Percentiles rank a stretch among this genome's conserved stretches.
Conservation (phyloP, 805 yeast genomes). For the Kodamaea nitidulidarum region DNA sequence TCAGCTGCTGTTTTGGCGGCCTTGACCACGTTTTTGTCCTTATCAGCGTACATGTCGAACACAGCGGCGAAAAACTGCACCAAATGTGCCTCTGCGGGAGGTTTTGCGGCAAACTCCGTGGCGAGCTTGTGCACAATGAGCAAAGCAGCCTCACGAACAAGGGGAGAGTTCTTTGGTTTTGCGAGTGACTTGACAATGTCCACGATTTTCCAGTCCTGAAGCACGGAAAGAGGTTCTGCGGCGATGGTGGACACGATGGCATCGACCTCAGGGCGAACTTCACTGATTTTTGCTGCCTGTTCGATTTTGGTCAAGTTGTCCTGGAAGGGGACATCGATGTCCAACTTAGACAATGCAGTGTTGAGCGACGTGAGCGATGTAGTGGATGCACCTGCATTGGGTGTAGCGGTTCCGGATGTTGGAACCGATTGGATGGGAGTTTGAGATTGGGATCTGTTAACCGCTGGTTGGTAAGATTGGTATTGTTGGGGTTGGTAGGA, state of each 20-base stretch:
- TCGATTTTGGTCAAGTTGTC: constrained; percentile 52
- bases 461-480: constrained; percentile 1
- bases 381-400: constrained; percentile 47
- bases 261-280: constrained; percentile 52
- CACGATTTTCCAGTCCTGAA: constrained; percentile 61
- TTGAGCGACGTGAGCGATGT: constrained; percentile 70
- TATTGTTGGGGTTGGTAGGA: constrained; percentile 3
- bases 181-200: constrained; percentile 62
- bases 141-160: constrained; percentile 75
- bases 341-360: constrained; percentile 59
- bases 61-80: constrained; percentile 59
- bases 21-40: constrained; percentile 80
- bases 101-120: constrained; percentile 54
- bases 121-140: constrained; percentile 56
- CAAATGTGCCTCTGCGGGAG: constrained; percentile 71
- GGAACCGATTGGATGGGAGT: constrained; percentile 30
- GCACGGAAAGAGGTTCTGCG: constrained; percentile 27
- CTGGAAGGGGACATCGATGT: constrained; percentile 63
- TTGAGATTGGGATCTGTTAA: constrained; percentile 5
- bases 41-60: constrained; percentile 75
- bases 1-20: constrained; percentile 81
- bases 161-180: constrained; percentile 69
- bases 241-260: constrained; percentile 47
- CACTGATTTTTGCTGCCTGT: constrained; percentile 48
- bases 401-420: constrained; percentile 34